These are phyloP conservation scores for Fusarium mexicanum DNA, from an alignment of 2,329 filamentous ascomycete species.

Conservation along the genomic window DNA sequence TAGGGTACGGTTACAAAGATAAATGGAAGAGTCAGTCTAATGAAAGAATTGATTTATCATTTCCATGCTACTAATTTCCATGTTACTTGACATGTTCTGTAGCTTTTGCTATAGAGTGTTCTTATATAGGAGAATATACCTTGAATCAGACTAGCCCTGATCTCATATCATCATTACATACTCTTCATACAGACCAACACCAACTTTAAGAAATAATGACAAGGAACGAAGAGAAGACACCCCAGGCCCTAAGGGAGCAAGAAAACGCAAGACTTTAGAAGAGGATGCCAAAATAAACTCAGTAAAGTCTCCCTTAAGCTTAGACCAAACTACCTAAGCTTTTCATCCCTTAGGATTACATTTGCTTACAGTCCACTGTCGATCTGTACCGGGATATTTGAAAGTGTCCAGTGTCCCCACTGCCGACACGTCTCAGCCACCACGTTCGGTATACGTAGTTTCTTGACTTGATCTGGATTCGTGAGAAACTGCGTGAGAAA, in stretches of 20 bases:
- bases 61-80: not conserved
- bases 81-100: not conserved
- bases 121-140: conserved; percentile 2
- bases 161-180: not conserved
- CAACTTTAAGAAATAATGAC: not conserved
- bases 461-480: conserved; percentile 51
- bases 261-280: not conserved
- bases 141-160: not conserved
- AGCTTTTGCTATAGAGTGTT: not conserved
- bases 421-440: conserved; percentile 63
- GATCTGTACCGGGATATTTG: conserved; percentile 60
- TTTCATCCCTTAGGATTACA: not conserved
- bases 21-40: conserved; percentile 3
- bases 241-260: not conserved
- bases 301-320: not conserved
- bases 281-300: not conserved
- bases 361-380: conserved; percentile 60
- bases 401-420: conserved; percentile 61
- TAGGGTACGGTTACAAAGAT: conserved; percentile 14
- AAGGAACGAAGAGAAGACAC: not conserved
- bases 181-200: not conserved
- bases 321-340: not conserved
- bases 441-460: conserved; percentile 55
- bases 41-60: not conserved
- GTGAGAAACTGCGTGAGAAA: conserved; percentile 63